Conservation (phyloP, 306 rosid genomes). For the Cucumis cinereus region DNA sequence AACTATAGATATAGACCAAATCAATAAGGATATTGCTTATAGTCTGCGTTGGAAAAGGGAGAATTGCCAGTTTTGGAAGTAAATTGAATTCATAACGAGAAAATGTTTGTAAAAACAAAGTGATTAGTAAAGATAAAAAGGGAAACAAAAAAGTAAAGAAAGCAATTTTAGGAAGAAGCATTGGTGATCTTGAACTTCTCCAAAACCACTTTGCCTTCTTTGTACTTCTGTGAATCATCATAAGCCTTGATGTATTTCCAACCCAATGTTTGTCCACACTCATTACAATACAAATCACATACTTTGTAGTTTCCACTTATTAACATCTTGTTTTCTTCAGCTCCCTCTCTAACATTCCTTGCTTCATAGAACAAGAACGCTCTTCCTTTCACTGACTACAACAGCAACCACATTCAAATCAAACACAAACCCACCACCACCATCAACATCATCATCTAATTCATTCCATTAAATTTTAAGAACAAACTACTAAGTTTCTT, state of each 20-base stretch:
- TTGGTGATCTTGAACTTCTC: constrained; percentile 50
- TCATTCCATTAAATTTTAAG: too few species aligned
- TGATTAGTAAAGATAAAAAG: too few species aligned
- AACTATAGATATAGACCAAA: too few species aligned
- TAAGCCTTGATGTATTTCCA: constrained; percentile 60
- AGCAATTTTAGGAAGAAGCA: constrained; percentile 20
- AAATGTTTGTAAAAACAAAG: too few species aligned
- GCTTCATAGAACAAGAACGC: constrained; percentile 62
- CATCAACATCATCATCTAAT: too few species aligned
- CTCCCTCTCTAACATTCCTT: constrained; percentile 38
- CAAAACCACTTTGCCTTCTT: constrained; percentile 28
- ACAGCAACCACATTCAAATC: neutral
- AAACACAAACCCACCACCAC: neutral
- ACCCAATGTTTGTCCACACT: constrained; percentile 48
- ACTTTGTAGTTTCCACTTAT: constrained; percentile 53
- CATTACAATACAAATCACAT: constrained; percentile 41
- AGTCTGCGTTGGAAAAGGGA: too few species aligned
- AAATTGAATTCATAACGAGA: too few species aligned
- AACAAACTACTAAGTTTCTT: too few species aligned
- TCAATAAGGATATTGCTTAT: too few species aligned
- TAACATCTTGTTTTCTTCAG: constrained; percentile 30
- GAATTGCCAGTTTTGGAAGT: too few species aligned
- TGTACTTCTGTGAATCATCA: constrained; percentile 28
- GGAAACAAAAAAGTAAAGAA: neutral
- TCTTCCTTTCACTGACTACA: constrained; percentile 50